Percentiles rank a stretch among this genome's conserved stretches.
These are phyloP conservation scores for Creolimax fragrantissima DNA, from an alignment of 78 protist species.

Conservation along the genomic window DNA sequence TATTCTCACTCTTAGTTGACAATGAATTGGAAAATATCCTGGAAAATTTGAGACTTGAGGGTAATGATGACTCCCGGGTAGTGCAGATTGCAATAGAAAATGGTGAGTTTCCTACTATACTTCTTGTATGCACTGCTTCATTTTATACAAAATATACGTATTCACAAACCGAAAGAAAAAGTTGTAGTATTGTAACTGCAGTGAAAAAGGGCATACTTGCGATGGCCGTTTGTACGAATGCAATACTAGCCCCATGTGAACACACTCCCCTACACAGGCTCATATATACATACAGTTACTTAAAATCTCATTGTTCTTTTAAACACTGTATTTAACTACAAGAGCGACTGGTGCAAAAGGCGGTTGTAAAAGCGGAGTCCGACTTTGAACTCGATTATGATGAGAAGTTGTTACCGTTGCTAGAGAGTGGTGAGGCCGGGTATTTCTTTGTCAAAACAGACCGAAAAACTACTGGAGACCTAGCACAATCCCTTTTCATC, in stretches of 20 bases:
- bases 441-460: not conserved
- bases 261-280: not conserved
- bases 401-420: not conserved
- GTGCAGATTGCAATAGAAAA: not conserved
- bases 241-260: not conserved
- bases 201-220: not conserved
- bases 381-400: not conserved
- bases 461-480: not conserved
- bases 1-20: not conserved
- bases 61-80: not conserved
- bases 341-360: slow-evolving; percentile 3
- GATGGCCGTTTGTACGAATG: not conserved
- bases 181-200: not conserved
- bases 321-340: not conserved
- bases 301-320: not conserved
- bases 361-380: not conserved
- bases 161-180: not conserved
- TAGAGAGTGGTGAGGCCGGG: not conserved
- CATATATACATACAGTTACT: not conserved
- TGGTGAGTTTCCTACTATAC: too few relatives aligned
- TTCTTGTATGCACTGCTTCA: too few relatives aligned
- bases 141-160: too few relatives aligned
- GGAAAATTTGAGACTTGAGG: not conserved
- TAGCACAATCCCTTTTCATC: not conserved
- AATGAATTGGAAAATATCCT: not conserved